Evolutionary conservation across 164 flowering plant species (phyloP).

Genomic region (Echeveria elegans): DNA sequence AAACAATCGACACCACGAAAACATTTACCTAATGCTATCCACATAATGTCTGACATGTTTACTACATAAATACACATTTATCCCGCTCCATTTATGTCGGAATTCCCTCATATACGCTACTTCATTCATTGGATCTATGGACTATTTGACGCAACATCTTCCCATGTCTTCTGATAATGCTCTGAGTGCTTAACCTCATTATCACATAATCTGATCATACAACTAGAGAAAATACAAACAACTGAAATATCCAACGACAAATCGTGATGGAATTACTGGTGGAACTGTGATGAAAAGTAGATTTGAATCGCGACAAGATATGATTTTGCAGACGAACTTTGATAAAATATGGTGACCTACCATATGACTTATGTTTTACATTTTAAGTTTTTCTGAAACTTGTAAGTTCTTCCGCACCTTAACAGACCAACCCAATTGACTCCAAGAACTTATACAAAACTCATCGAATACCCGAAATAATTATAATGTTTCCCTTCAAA

Average conservation of each 20-base stretch:
- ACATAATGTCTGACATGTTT: background rate
- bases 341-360: conserved; percentile 3
- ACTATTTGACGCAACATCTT: background rate
- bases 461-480: background rate
- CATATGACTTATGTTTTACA: too few relatives aligned
- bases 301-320: background rate
- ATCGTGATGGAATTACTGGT: background rate
- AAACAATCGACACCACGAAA: background rate
- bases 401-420: background rate
- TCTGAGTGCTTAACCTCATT: background rate
- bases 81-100: background rate
- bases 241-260: background rate
- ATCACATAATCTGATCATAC: background rate
- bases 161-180: background rate
- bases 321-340: background rate
- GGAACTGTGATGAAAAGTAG: background rate
- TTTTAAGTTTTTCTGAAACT: background rate
- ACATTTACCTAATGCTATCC: background rate
- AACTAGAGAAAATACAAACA: too few relatives aligned
- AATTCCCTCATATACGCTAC: background rate
- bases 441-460: background rate
- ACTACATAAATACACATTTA: background rate
- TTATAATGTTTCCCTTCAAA: background rate
- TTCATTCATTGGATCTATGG: background rate
- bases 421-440: background rate